Percentiles rank a stretch among this genome's conserved stretches.
Conservation (phyloP, 1,139 yeast species). For the Kurtzmaniella quercitrusa region DNA sequence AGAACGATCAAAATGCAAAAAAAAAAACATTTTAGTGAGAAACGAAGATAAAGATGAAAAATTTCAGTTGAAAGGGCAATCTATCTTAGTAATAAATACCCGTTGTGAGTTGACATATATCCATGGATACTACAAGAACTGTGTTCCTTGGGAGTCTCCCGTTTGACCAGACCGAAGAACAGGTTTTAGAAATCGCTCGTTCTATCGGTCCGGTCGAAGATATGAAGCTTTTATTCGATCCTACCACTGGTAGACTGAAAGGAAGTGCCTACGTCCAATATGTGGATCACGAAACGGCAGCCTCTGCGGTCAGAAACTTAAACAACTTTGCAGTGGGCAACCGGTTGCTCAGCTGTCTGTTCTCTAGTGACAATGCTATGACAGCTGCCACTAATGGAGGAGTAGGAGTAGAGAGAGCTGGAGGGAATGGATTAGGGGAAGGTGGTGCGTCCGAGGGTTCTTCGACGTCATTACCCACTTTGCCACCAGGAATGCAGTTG, state of each 20-base stretch:
- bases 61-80: no score
- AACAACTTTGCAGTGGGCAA: constrained; percentile 77
- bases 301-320: constrained; percentile 85
- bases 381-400: not conserved
- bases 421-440: constrained; percentile 6
- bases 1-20: not conserved
- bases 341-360: constrained; percentile 69
- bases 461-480: constrained; percentile 33
- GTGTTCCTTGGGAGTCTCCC: constrained; percentile 38
- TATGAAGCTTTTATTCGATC: constrained; percentile 76
- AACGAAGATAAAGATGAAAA: constrained; percentile 1
- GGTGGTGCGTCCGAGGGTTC: constrained; percentile 5
- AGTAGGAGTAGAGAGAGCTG: no score
- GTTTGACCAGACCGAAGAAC: constrained; percentile 73
- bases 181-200: constrained; percentile 70
- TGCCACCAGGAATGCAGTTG: constrained; percentile 50
- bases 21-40: not conserved
- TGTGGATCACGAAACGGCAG: constrained; percentile 73
- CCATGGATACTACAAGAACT: constrained; percentile 20
- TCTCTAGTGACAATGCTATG: constrained; percentile 42
- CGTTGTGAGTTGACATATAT: no score
- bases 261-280: constrained; percentile 89
- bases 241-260: constrained; percentile 84
- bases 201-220: constrained; percentile 86
- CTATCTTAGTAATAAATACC: no score